Evolutionary conservation across 140 eudicot species (phyloP).

Genomic region (Ambrosia hybrid): DNA sequence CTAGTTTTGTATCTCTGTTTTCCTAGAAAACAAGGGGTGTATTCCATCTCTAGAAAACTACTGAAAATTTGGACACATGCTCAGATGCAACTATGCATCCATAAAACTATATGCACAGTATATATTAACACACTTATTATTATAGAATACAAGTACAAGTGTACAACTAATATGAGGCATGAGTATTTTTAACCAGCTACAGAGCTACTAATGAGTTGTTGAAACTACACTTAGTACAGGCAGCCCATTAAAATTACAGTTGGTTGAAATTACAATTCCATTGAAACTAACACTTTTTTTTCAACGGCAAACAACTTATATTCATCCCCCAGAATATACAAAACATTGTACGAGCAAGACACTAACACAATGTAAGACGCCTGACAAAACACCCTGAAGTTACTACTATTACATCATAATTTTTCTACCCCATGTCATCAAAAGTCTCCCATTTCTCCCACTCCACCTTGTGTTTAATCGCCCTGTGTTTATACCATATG

Average conservation of each 20-base stretch:
- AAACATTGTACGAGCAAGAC: too few species aligned
- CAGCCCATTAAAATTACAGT: not conserved
- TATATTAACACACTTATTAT: not conserved
- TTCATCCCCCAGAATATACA: too few species aligned
- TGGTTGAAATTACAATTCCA: not conserved
- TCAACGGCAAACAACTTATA: too few species aligned
- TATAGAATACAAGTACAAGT: not conserved
- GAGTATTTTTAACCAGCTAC: not conserved
- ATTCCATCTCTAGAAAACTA: not conserved
- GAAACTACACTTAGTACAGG: not conserved
- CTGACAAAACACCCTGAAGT: too few species aligned
- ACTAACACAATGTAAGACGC: too few species aligned
- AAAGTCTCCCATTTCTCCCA: too few species aligned
- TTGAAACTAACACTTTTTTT: not conserved
- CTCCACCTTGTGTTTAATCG: too few species aligned
- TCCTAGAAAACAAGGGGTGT: not conserved
- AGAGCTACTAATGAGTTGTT: not conserved
- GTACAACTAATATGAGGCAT: not conserved
- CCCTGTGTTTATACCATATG: too few species aligned
- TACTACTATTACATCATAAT: too few species aligned
- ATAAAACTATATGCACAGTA: not conserved
- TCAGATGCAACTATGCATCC: not conserved
- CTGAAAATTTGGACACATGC: not conserved
- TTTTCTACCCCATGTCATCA: too few species aligned
- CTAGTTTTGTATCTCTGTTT: not conserved